Evolutionary conservation across 2,329 filamentous ascomycete species (phyloP).

Genomic region (Exophiala xenobiotica): DNA sequence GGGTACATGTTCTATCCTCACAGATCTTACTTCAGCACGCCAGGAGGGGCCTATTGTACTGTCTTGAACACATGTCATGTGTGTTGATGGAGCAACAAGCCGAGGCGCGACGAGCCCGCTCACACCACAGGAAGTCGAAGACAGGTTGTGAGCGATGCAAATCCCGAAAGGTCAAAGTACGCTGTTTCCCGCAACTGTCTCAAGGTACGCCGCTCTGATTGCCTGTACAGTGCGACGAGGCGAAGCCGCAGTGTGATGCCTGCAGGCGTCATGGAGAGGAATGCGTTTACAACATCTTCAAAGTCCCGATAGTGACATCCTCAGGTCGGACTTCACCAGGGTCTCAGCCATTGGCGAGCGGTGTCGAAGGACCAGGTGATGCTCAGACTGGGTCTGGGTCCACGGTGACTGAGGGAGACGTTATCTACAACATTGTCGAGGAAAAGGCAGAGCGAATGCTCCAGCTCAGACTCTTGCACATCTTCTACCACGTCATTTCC

Average conservation of each 20-base stretch:
- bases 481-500: slow-evolving; percentile 8
- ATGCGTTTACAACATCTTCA: neutral
- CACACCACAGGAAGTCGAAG: neutral
- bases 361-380: neutral
- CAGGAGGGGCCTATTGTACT: neutral
- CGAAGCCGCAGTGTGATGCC: neutral
- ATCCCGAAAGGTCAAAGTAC: neutral
- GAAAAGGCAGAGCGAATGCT: slow-evolving; percentile 15
- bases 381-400: neutral
- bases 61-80: too few species aligned
- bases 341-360: neutral
- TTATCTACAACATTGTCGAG: slow-evolving; percentile 12
- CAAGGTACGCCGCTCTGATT: neutral
- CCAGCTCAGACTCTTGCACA: slow-evolving; percentile 21
- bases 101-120: neutral
- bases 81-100: neutral
- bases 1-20: too few species aligned
- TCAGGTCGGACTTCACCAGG: neutral
- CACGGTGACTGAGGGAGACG: neutral
- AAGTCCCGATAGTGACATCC: neutral
- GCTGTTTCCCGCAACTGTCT: neutral
- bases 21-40: too few species aligned
- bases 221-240: neutral
- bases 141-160: neutral
- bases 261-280: neutral